A percentile compares a stretch with the other conserved stretches of the same genome.
phyloP scores from a whole-genome alignment of 2,329 filamentous ascomycete genomes.

The Fusarium pseudonygamai region DNA sequence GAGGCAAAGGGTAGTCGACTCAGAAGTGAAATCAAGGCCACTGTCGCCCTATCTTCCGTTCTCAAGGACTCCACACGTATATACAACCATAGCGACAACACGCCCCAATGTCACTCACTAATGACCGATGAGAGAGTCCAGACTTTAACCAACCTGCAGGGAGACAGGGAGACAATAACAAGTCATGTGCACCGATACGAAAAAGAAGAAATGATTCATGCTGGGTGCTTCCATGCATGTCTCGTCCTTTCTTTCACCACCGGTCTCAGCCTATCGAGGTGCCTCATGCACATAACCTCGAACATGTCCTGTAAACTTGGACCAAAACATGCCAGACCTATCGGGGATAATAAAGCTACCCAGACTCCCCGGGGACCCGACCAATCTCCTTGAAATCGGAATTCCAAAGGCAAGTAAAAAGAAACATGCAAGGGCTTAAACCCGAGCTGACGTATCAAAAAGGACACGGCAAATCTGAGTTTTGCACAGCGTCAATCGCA shows the following conservation, averaged over 20 bases:
- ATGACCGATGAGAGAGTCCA: background rate
- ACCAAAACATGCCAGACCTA: background rate
- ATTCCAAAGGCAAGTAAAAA: background rate
- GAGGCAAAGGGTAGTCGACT: background rate
- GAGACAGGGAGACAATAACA: constrained; percentile 13
- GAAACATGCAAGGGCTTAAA: constrained; percentile 7
- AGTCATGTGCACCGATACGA: background rate
- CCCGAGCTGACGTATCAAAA: constrained; percentile 7
- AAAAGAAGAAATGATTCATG: constrained; percentile 4
- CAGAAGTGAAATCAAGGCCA: background rate
- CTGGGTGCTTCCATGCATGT: background rate
- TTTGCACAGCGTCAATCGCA: background rate
- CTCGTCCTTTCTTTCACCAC: background rate
- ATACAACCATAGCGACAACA: background rate
- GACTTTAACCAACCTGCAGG: constrained; percentile 1
- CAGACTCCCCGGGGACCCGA: background rate
- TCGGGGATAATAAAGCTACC: background rate
- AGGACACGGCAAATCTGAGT: background rate
- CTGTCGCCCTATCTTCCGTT: background rate
- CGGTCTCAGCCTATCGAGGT: background rate
- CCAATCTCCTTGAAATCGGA: background rate
- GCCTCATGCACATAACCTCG: background rate
- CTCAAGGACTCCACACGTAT: background rate
- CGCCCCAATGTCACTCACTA: background rate
- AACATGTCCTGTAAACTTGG: background rate